Evolutionary conservation across 805 yeast species (phyloP).

Genomic region (Kazachstania psychrophila): DNA sequence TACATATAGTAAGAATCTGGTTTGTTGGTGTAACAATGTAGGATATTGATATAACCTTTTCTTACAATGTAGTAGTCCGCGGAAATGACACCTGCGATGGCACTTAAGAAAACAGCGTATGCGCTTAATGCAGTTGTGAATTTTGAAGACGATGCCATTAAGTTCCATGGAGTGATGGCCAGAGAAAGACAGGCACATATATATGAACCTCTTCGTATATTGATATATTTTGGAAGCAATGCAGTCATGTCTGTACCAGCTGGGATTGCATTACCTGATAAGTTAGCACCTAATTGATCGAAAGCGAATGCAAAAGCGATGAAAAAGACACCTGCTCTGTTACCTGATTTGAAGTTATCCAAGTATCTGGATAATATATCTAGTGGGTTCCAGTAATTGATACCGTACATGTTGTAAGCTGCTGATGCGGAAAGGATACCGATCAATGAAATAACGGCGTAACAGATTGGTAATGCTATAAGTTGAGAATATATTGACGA

Average conservation of each 20-base stretch:
- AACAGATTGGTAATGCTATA: slow-evolving; percentile 64
- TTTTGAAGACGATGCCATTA: slow-evolving; percentile 56
- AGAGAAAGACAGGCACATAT: slow-evolving; percentile 65
- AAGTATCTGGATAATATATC: slow-evolving; percentile 63
- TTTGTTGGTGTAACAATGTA: slow-evolving; percentile 51
- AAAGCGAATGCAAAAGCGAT: slow-evolving; percentile 61
- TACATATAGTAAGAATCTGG: slow-evolving; percentile 47
- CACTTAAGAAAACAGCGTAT: slow-evolving; percentile 70
- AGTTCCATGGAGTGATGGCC: slow-evolving; percentile 76
- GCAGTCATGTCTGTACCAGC: slow-evolving; percentile 71
- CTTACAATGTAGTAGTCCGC: slow-evolving; percentile 65
- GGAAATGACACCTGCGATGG: slow-evolving; percentile 70
- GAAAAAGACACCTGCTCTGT: slow-evolving; percentile 73
- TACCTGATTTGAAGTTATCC: slow-evolving; percentile 41
- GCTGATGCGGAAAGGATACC: slow-evolving; percentile 83
- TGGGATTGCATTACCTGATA: slow-evolving; percentile 61
- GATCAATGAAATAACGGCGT: slow-evolving; percentile 71
- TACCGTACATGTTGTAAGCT: slow-evolving; percentile 55
- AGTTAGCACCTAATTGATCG: slow-evolving; percentile 72
- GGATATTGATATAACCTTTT: slow-evolving; percentile 56
- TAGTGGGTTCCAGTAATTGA: slow-evolving; percentile 74
- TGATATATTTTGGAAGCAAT: slow-evolving; percentile 50
- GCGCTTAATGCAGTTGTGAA: slow-evolving; percentile 77
- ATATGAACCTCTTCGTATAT: slow-evolving; percentile 73
- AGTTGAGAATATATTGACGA: slow-evolving; percentile 49